Evolutionary conservation across 192 early-diverging fungal species (phyloP), one percentile per base, ranked within the genome.

Genomic region (Entomortierella chlamydospora): DNA sequence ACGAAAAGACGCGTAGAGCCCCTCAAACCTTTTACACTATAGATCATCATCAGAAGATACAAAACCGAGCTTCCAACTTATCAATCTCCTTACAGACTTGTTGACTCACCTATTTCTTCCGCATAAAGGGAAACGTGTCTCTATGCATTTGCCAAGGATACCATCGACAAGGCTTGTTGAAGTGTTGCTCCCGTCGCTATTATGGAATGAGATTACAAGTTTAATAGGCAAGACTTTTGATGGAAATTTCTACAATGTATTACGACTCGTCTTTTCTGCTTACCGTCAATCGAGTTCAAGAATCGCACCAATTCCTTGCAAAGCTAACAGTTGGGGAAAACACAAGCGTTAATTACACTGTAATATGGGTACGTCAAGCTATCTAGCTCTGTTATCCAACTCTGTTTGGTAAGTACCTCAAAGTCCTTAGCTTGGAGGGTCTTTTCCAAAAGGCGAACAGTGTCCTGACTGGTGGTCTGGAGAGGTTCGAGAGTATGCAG

Each of bases 401-500:
- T n/a, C n/a, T n/a, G n/a, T n/a, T n/a, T n/a, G n/a, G n/a, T n/a
- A n/a, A 43, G 59, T 76, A 92, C 91, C 83, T 95, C 91, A 83
- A 87, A 95, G 72, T 96, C 93, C 56, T 94, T 82, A 18, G 87
- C 68, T 61, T 93, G 86, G 41, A 95, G 85, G 5, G 94, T 87
- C 67, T 85, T 91, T 60, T 93, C 88, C 56, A 96, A 72, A 29
- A 96, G 82, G 29, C 87, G 85, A 34, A 93, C 86, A 5, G 93
- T 89, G 66, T 89, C 86, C 76, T 85, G 70, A 34, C 63, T 73
- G 26, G 56, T 61, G 4, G 64, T 68, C 76, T 67, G 57, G 15
- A 74, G 43, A 1, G 96, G 90, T 64, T 97, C 92, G 61, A 99
- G 81, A 8, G 96, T 96, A 67, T 99, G 98, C 42, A 98, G 78